Base-by-base conservation (phyloP, 179 eudicot species). In the Silene vulgaris region DNA sequence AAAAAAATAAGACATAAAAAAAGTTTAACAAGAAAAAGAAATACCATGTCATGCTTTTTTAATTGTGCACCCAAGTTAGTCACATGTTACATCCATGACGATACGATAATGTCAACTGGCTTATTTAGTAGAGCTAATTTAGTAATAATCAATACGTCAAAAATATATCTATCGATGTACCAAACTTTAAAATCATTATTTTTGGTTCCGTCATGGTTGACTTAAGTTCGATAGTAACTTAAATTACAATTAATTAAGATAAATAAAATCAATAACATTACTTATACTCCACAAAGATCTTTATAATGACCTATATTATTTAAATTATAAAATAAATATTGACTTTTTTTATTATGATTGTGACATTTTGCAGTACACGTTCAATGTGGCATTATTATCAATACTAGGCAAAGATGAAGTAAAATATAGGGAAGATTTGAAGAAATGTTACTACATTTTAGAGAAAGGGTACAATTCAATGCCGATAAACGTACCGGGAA, bases 391-490 rank as follows among this genome's bases (percentile, higher is more conserved):
- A 5, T 77, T 90, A 81, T 74, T 88, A 8, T 87, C 95, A 13
- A 88, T 82, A 8, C 86, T 92, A 16, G 98, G 98, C 94, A 60
- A 92, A 12, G 74, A 82, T 26, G 74, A 80, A 29, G 63, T 50
- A 60, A 91, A 80, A 29, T 30, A 90, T 43, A 78, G 76, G 32
- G 90, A 89, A 66, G 85, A 82, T 57, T 85, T 94, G 64, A 90
- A 88, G 67, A 35, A 77, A 1, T 79, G 84, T 78, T 94, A 94
- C 75, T 84, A 81, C 8, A 61, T 72, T 54, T 71, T 94, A 69
- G 96, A 90, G 80, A 94, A 87, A 81, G 98, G 98, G 11, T 94
- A 92, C 88, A 94, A 94, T 82, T 94, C 98, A 69, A 89, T 94
- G 97, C 96, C 98, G 30, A 56, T 94, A 12, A 66, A 89, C 82